These are phyloP conservation scores for Mycena venus DNA, from an alignment of 768 basidiomycete species.

Conservation along the genomic window DNA sequence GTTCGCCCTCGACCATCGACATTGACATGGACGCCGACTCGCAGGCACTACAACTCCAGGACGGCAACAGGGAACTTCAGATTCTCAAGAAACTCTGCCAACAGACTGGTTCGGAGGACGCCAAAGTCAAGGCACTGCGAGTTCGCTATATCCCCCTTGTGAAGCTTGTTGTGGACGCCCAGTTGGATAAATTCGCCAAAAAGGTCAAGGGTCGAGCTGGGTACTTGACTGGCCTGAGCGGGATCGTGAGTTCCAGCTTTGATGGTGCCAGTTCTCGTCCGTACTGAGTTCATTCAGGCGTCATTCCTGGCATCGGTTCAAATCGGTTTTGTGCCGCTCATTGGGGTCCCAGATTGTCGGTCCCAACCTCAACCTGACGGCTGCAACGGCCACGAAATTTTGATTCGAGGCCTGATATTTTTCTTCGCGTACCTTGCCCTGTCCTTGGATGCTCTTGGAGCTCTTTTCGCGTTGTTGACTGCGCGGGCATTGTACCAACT, in stretches of 20 bases:
- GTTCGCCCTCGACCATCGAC: no score
- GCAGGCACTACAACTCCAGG: no score
- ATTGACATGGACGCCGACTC: no score
- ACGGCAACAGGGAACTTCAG: neutral
- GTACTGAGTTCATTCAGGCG: neutral
- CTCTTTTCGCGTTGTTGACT: neutral
- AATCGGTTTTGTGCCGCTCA: neutral
- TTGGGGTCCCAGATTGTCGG: neutral
- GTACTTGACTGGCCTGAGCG: neutral
- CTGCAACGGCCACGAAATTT: neutral
- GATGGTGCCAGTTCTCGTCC: neutral
- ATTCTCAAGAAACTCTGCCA: neutral
- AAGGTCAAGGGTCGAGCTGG: neutral
- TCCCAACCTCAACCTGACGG: neutral
- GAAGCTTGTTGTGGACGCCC: neutral
- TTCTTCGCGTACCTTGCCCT: constrained; percentile 5
- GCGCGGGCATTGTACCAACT: neutral
- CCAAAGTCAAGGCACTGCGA: neutral
- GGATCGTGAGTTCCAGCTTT: neutral
- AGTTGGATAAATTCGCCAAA: neutral
- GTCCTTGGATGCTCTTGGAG: neutral
- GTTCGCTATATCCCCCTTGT: neutral
- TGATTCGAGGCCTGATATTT: neutral
- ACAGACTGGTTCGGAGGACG: neutral
- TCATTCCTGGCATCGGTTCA: constrained; percentile 3